Evolutionary conservation across 192 early-diverging fungal genomes (phyloP), one percentile per base, ranked within the genome.

Genomic region (Umbelopsis sp.): DNA sequence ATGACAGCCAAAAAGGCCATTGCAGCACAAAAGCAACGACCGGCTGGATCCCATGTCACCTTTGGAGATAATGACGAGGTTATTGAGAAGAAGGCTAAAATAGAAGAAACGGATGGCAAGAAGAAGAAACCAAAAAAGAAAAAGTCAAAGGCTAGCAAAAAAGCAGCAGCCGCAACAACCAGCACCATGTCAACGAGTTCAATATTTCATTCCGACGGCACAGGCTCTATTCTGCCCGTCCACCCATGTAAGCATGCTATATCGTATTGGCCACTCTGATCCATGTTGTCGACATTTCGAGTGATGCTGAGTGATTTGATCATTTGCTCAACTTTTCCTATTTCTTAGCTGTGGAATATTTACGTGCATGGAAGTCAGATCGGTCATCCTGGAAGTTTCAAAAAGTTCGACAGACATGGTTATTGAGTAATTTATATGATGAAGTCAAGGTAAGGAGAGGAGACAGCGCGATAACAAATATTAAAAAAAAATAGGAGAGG

Each of bases 401-500:
- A 45, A 79, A 79, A 18, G 47, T 79, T 18, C 71, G 67, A 51
- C 78, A 79, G 27, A 73, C 66, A 13, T 75, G 78, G 73, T 30
- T 79, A 23, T 49, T 79, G 49, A 58, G 65, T 6, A 52, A 75
- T 46, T 41, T 79, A 20, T 79, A 75, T 41, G 71, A 79, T 25
- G 73, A 69, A 64, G 25, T 52, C 13, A 69, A 69, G 67, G 67
- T 69, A 69, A 69, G 67, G 30, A 46, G 27, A 46, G 37, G 7
- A 41, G 5, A 41, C 2, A 41, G 37, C 37, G 37, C 44, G 23
- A 67, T 46, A 18, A 23, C 37, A 22, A 22, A 45, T 50, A 51
- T 3, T 27, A 33, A 47, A 12, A 2, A 44, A 33, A 47, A 12
- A 2, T 46, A 6, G 20, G 46, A 66, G 13, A 23, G 49, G 23